phyloP scores from a whole-genome alignment of 208 protist species.

The Acanthamoeba royreba region DNA sequence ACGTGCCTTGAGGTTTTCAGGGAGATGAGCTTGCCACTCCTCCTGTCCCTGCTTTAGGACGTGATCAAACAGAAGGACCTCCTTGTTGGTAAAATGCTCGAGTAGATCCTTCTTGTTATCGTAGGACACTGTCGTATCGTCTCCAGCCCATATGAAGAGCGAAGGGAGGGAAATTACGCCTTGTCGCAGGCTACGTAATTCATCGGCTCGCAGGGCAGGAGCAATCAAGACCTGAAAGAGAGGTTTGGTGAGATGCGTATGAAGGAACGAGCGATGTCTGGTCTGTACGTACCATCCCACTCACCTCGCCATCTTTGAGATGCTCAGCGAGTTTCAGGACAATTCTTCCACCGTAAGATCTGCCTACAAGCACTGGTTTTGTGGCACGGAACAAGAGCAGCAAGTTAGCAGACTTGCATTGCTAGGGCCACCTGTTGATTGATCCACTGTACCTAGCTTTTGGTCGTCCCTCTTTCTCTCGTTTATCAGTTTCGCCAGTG shows the following conservation, averaged over 20 bases:
- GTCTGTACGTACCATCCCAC: background rate
- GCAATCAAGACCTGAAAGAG: background rate
- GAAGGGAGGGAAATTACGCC: background rate
- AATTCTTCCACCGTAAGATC: background rate
- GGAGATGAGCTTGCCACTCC: background rate
- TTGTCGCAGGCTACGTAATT: background rate
- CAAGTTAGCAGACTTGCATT: background rate
- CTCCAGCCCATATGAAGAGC: background rate
- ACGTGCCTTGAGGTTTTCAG: background rate
- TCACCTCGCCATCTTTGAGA: background rate
- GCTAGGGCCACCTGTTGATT: too few species aligned
- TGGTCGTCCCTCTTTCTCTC: background rate
- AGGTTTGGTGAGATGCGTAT: background rate
- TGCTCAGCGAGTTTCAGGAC: background rate
- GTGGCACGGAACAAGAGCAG: background rate
- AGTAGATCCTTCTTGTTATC: background rate
- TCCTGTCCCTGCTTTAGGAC: background rate
- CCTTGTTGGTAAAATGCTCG: background rate
- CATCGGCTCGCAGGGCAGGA: background rate
- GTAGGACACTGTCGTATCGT: background rate
- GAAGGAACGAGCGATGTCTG: background rate
- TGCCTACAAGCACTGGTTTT: background rate
- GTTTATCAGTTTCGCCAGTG: background rate
- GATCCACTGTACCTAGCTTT: background rate
- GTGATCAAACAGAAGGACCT: background rate